Conservation (phyloP, 345 rosid species). For the Hypericum perforatum region DNA sequence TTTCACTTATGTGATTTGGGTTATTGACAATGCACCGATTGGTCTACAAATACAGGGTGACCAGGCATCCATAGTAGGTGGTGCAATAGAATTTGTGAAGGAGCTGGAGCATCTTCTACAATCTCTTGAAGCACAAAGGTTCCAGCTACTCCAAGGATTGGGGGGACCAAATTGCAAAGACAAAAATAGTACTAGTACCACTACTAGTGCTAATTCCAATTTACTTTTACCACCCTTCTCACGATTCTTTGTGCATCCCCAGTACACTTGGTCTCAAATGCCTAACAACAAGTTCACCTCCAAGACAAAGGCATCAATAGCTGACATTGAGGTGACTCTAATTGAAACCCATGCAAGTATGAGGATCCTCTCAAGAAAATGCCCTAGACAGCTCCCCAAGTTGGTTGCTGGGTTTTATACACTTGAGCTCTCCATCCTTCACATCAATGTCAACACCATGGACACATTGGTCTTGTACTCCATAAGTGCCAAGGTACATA, state of each 20-base stretch:
- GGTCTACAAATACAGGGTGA: slow-evolving; percentile 46
- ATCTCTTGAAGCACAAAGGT: slow-evolving; percentile 60
- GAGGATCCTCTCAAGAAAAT: slow-evolving; percentile 53
- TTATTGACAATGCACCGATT: too few relatives aligned
- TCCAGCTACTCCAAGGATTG: slow-evolving; percentile 14
- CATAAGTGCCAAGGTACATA: slow-evolving; percentile 72
- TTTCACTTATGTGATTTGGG: too few relatives aligned
- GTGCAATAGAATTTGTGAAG: slow-evolving; percentile 84
- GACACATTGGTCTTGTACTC: slow-evolving; percentile 55
- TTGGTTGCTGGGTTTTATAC: slow-evolving; percentile 50
- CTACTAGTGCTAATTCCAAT: not conserved
- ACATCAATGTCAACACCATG: slow-evolving; percentile 53
- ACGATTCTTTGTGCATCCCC: slow-evolving; percentile 44
- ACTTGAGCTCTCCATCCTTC: slow-evolving; percentile 60
- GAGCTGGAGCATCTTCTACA: slow-evolving; percentile 65
- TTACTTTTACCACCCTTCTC: slow-evolving; percentile 20
- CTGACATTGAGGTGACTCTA: slow-evolving; percentile 73
- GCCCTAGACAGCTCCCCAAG: slow-evolving; percentile 44
- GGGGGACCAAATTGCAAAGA: not conserved
- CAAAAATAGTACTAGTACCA: not conserved
- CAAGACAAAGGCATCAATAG: slow-evolving; percentile 34
- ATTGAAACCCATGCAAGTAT: slow-evolving; percentile 82
- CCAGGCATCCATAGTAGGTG: slow-evolving; percentile 89
- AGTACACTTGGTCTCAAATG: slow-evolving; percentile 42
- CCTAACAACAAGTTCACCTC: slow-evolving; percentile 33